A percentile compares a stretch with the other conserved stretches of the same genome.
Conservation (phyloP, 306 rosid genomes). For the Citrullus colocynthis region DNA sequence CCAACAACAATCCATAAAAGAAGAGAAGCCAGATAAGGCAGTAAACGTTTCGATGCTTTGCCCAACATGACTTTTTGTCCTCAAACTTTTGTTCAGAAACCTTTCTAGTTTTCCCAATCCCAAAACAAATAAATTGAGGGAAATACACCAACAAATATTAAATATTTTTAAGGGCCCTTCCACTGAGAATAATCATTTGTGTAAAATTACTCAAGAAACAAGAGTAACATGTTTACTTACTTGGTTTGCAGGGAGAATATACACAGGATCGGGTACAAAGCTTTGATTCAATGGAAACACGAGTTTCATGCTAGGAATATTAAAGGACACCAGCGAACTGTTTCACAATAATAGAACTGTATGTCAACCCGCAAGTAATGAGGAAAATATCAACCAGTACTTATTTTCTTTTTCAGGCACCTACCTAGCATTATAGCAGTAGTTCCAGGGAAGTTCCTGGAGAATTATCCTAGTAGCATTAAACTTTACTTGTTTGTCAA, state of each 20-base stretch:
- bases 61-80: not conserved
- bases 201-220: not conserved
- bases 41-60: not conserved
- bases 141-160: not conserved
- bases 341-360: constrained; percentile 8
- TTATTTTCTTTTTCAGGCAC: constrained; percentile 4
- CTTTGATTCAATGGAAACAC: constrained; percentile 31
- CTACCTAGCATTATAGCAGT: constrained; percentile 48
- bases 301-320: constrained; percentile 28
- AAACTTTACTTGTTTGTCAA: constrained; percentile 30
- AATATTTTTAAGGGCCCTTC: not conserved
- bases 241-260: constrained; percentile 7
- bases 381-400: not conserved
- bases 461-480: constrained; percentile 26
- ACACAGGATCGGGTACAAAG: constrained; percentile 30
- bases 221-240: constrained; percentile 11
- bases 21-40: not conserved
- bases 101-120: not conserved
- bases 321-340: constrained; percentile 26
- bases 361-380: constrained; percentile 14
- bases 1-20: not conserved
- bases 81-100: not conserved
- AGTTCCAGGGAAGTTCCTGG: constrained; percentile 22
- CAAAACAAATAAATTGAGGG: not conserved
- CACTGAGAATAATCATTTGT: not conserved